Conservation (phyloP, 768 basidiomycete species). For the Candolleomyces efflorescens region DNA sequence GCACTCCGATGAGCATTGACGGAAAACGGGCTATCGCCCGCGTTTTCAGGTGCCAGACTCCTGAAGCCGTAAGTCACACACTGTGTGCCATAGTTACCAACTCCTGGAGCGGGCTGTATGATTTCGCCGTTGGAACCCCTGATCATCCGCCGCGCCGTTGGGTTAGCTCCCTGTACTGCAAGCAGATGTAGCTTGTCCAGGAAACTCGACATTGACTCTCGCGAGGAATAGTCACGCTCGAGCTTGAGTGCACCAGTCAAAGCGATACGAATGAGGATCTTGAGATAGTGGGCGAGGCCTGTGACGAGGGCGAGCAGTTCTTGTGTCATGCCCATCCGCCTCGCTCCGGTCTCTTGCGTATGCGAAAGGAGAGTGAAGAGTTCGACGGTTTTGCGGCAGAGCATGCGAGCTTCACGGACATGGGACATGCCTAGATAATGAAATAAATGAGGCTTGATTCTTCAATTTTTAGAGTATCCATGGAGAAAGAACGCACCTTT, state of each 20-base stretch:
- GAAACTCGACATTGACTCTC: conserved; percentile 83
- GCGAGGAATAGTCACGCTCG: conserved; percentile 82
- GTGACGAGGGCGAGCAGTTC: conserved; percentile 96
- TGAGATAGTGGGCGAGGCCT: conserved; percentile 98
- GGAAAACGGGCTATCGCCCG: conserved; percentile 81
- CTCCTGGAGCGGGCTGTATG: conserved; percentile 29
- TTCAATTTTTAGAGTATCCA: background rate
- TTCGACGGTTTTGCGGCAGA: conserved; percentile 98
- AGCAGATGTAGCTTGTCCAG: conserved; percentile 91
- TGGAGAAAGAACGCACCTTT: conserved; percentile 63
- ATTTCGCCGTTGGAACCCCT: conserved; percentile 71
- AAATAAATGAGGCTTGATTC: background rate
- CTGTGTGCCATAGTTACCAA: conserved; percentile 70
- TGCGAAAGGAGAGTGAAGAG: conserved; percentile 95
- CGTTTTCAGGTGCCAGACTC: conserved; percentile 86
- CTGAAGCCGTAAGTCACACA: conserved; percentile 91
- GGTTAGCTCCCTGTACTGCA: conserved; percentile 81
- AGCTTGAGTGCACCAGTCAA: conserved; percentile 93
- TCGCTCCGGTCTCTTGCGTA: conserved; percentile 88
- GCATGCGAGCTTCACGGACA: conserved; percentile 95
- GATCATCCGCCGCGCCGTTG: conserved; percentile 69
- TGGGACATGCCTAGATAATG: conserved; percentile 82
- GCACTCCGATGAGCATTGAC: conserved; percentile 19
- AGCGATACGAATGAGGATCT: conserved; percentile 98
- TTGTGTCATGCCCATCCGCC: conserved; percentile 94